Percentiles rank a stretch among this genome's conserved stretches.
Conservation (phyloP, 805 yeast genomes). For the Komagataella kurtzmanii region DNA sequence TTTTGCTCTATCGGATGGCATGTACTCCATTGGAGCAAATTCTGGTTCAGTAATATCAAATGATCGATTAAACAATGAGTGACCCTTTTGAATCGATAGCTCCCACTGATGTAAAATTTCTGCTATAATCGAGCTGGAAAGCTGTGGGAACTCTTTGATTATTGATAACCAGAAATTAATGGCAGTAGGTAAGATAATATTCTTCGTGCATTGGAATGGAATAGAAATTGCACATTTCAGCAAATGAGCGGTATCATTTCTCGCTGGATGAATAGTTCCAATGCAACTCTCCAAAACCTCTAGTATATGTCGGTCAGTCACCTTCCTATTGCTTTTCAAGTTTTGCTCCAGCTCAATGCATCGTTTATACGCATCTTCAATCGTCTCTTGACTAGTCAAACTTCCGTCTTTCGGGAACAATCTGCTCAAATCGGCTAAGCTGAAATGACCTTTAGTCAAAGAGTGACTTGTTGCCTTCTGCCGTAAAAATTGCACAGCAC, state of each 20-base stretch:
- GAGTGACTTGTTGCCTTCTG: background rate
- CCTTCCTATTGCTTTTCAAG: background rate
- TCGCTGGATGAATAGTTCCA: conserved; percentile 24
- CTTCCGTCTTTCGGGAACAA: background rate
- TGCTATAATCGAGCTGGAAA: conserved; percentile 47
- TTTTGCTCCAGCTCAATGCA: conserved; percentile 5
- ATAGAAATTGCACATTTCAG: conserved; percentile 41
- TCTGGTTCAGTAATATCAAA: conserved; percentile 48
- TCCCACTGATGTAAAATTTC: conserved; percentile 66
- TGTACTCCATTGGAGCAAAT: conserved; percentile 69
- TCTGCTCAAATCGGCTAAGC: background rate
- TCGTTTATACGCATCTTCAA: conserved; percentile 11
- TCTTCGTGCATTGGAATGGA: conserved; percentile 59
- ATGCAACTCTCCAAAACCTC: conserved; percentile 28
- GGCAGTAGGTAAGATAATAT: conserved; percentile 46
- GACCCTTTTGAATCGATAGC: conserved; percentile 37
- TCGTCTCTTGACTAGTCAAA: conserved; percentile 1
- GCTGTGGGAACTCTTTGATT: conserved; percentile 48
- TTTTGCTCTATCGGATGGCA: conserved; percentile 62
- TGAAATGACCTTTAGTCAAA: background rate
- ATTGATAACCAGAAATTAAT: conserved; percentile 73
- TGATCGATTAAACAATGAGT: conserved; percentile 51
- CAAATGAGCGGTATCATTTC: conserved; percentile 29
- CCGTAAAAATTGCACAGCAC: background rate
- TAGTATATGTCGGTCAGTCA: conserved; percentile 14